Percentiles rank a stretch among this genome's conserved stretches.
Conservation (phyloP, 768 basidiomycete species). For the Gelatoporia subvermispora region DNA sequence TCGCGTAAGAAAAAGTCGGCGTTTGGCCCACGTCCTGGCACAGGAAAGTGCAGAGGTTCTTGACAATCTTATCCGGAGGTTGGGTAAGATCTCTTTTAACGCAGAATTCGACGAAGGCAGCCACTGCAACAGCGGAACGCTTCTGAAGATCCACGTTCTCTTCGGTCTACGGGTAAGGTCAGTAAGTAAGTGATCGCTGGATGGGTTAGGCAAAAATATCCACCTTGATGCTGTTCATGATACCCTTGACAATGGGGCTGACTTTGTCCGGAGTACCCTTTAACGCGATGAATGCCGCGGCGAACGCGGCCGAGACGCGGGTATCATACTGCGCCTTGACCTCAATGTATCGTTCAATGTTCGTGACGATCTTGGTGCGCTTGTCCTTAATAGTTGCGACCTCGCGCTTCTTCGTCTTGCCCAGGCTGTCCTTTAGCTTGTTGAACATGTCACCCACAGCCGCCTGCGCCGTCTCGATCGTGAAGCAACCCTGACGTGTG, state of each 20-base stretch:
- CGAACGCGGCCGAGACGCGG: constrained; percentile 84
- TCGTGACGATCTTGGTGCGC: constrained; percentile 58
- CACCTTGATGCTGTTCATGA: constrained; percentile 98
- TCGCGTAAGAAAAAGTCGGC: constrained; percentile 76
- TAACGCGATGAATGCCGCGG: constrained; percentile 87
- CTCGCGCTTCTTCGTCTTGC: constrained; percentile 75
- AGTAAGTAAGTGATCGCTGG: not conserved
- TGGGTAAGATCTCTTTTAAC: constrained; percentile 65
- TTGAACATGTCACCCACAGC: constrained; percentile 69
- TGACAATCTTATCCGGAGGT: constrained; percentile 93
- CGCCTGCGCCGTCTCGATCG: constrained; percentile 69
- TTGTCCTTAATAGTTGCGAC: constrained; percentile 72
- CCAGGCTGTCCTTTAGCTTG: constrained; percentile 68
- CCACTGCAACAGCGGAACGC: constrained; percentile 82
- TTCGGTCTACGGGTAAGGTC: constrained; percentile 54
- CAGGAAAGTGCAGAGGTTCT: constrained; percentile 94
- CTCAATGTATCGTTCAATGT: constrained; percentile 75
- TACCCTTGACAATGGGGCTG: constrained; percentile 91
- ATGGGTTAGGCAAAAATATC: constrained; percentile 12
- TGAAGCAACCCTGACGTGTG: constrained; percentile 61
- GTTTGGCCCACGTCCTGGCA: constrained; percentile 89
- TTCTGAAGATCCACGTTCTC: constrained; percentile 84
- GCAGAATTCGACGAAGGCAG: constrained; percentile 86
- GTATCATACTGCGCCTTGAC: constrained; percentile 83
- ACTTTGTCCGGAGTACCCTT: constrained; percentile 86